Evolutionary conservation across 805 yeast species (phyloP).

Genomic region (Babjeviella inositovora): DNA sequence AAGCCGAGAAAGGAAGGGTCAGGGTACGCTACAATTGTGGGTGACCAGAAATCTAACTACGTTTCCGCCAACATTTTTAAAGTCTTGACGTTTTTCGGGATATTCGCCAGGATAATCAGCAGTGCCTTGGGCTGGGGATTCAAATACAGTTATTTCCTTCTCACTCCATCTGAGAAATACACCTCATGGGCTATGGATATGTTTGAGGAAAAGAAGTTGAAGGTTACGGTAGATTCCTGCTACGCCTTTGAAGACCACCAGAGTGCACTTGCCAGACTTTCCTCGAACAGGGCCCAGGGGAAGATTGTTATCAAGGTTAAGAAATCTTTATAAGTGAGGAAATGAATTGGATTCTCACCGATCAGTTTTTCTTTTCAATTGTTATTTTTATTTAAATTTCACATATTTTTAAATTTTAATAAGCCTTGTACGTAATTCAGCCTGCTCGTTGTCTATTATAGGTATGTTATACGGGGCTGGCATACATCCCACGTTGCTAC

Average conservation of each 20-base stretch:
- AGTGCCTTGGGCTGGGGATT: conserved; percentile 10
- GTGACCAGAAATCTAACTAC: conserved; percentile 30
- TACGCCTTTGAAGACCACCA: conserved; percentile 28
- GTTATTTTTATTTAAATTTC: too few relatives aligned
- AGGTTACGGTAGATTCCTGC: conserved; percentile 36
- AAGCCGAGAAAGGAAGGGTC: conserved; percentile 29
- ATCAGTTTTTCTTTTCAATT: too few relatives aligned
- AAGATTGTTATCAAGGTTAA: conserved; percentile 35
- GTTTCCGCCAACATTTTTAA: conserved; percentile 7
- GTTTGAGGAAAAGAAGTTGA: conserved; percentile 24
- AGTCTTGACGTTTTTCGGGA: conserved; percentile 5
- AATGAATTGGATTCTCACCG: too few relatives aligned
- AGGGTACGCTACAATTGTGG: conserved; percentile 35
- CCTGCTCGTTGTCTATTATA: too few relatives aligned
- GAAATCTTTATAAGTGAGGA: too few relatives aligned
- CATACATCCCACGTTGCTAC: too few relatives aligned
- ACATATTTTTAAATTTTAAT: too few relatives aligned
- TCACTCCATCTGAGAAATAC: conserved; percentile 8
- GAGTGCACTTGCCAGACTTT: conserved; percentile 31
- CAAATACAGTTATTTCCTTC: conserved; percentile 6
- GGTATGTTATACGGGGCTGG: too few relatives aligned
- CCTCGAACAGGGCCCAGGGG: conserved; percentile 39
- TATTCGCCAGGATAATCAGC: conserved; percentile 7
- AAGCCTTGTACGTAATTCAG: too few relatives aligned
- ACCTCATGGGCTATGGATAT: conserved; percentile 19